These are phyloP conservation scores for Cyberlindnera petersonii DNA, from an alignment of 805 yeast genomes.

Conservation along the genomic window DNA sequence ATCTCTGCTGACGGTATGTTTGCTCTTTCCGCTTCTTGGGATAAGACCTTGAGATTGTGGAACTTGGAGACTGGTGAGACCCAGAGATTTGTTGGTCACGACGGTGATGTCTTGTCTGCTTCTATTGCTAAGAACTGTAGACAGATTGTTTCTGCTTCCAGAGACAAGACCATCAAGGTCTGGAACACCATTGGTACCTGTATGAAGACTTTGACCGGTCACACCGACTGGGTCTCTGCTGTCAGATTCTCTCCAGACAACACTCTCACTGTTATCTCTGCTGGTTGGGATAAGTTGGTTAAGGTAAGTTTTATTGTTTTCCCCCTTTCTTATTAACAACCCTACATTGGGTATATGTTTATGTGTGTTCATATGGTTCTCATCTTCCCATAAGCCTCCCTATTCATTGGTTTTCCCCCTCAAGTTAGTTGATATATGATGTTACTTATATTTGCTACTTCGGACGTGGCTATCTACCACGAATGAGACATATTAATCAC, in stretches of 20 bases:
- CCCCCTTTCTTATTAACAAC: no score
- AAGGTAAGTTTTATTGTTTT: conserved; percentile 71
- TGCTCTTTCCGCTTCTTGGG: conserved; percentile 99
- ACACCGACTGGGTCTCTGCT: conserved; percentile 98
- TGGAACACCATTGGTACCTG: conserved; percentile 99
- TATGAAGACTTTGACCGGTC: conserved; percentile 90
- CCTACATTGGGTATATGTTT: no score
- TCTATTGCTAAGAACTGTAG: conserved; percentile 95
- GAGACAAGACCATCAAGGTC: conserved; percentile 98
- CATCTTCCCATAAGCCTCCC: no score
- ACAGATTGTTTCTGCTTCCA: conserved; percentile 97
- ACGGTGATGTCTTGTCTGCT: conserved; percentile 94
- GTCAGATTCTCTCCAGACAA: conserved; percentile 94
- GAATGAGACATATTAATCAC: conserved; percentile 98
- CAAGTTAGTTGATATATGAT: conserved; percentile 51
- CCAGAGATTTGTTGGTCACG: conserved; percentile 97
- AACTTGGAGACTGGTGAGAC: conserved; percentile 91
- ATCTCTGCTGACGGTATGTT: conserved; percentile 96
- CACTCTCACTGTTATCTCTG: conserved; percentile 82
- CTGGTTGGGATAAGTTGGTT: conserved; percentile 98
- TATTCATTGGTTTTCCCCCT: neutral
- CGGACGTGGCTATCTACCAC: conserved; percentile 70
- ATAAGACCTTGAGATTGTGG: conserved; percentile 98
- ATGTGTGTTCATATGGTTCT: no score
- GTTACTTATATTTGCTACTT: conserved; percentile 97